Evolutionary conservation across 371 early-diverging fungal genomes (phyloP), one percentile per base, ranked within the genome.

Genomic region (Rhizopus delemar): DNA sequence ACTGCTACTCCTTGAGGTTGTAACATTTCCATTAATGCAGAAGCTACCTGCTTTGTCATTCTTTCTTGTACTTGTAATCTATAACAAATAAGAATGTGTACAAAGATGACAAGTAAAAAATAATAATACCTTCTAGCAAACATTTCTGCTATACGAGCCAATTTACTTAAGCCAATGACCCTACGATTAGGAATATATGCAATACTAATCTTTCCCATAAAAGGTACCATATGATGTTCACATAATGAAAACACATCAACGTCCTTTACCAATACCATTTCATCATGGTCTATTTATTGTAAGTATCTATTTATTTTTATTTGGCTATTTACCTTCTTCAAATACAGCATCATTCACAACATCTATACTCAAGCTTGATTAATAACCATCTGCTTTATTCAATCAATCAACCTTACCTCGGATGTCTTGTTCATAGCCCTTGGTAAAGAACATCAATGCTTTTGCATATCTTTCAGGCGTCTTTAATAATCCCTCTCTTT

Each of bases 201-300:
- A 61, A 99, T 97, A 59, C 87, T 84, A 56, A 98, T 88, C 86
- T 94, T 97, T 59, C 98, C 97, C 57, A 88, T 87, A 64, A 99
- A 97, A 4, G 99, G 99, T 0, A 99, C 98, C 87, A 98, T 84
- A 67, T 99, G 99, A 75, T 99, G 99, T 74, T 99, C 99, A 76
- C 99, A 99, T 54, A 98, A 75, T 13, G 95, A 94, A 69, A 93
- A 96, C 2, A 97, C 85, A 60, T 93, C 93, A 59, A 98, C 95
- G 70, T 97, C 88, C 74, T 90, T 93, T 15, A 96, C 96, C 79
- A 98, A 90, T 28, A 95, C 98, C 97, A 97, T 96, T 68, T 98
- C 99, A 56, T 97, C 95, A 73, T 97, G 95, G 66, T 98, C 96
- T 86, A 73, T 4, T 34, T 15, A 15, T 28, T 7, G 11, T 9